Base-by-base conservation (phyloP, 2,329 filamentous ascomycete species). In the Phymatotrichopsis omnivora region DNA sequence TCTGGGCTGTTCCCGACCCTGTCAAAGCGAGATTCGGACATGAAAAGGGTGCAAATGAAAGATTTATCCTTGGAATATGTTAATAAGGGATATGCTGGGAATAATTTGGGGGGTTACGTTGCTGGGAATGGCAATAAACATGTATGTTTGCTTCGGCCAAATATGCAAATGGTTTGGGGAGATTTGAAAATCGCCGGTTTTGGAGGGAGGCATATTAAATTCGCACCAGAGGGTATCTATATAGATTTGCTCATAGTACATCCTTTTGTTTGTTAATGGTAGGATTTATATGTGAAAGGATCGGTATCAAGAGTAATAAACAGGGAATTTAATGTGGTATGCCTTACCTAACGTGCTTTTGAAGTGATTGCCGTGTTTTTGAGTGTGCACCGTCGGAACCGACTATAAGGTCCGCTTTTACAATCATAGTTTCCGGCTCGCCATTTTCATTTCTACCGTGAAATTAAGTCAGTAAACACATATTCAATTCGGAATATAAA, bases 181-280 rank as follows among this genome's bases (percentile, higher is more conserved):
- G 56, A 96, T 91, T 36, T 72, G 71, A 61, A 93, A 96, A 34
- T 71, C 67, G 17, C 69, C 68, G 0, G 61, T 56, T 0, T 64
- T 60, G 8, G 56, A 52, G 1, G 83, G 72, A 16, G 74, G 69
- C 51, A 98, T 85, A 38, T 78, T 78, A 61, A 98, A 96, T 61
- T 98, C 91, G 63, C 89, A 96, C 91, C 91, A 98, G 4, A 96
- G 67, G 0, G 87, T 91, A 63, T 96, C 89, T 60, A 98, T 91
- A 63, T 98, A 98, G 58, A 85, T 78, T 62, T 98, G 91, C 57
- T 82, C 73, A 61, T 94, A 98, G 65, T 91, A 78, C 76, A 96
- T 85, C 8, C 82, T 55, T 10, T 19, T 22, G 27, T 19, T 16
- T n/a, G 31, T 10, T 16, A 11, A 38, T 25, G 8, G 11, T 16